phyloP scores from a whole-genome alignment of 768 basidiomycete species.

The Phylloporus sp. region DNA sequence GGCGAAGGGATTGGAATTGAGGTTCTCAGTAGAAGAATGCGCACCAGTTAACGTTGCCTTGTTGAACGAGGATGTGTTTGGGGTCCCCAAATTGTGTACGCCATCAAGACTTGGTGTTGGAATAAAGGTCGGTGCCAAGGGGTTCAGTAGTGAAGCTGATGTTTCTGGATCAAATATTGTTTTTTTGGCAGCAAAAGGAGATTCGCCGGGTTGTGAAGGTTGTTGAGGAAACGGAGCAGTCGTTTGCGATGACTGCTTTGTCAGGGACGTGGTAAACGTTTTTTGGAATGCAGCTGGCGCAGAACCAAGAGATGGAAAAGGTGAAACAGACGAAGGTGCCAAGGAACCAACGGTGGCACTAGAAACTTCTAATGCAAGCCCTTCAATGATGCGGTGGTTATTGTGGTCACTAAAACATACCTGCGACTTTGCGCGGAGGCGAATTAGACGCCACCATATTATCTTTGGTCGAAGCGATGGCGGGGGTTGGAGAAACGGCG shows the following conservation, averaged over 20 bases:
- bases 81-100: not conserved
- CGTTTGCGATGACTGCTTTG: not conserved
- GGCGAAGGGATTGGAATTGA: not conserved
- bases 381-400: not conserved
- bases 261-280: not conserved
- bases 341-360: not conserved
- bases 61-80: not conserved
- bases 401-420: constrained; percentile 7
- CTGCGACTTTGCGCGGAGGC: constrained; percentile 4
- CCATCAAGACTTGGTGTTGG: constrained; percentile 1
- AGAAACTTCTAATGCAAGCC: not conserved
- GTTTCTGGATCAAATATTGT: constrained; percentile 4
- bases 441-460: not conserved
- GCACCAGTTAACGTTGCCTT: not conserved
- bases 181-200: not conserved
- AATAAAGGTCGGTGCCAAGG: constrained; percentile 16
- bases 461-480: constrained; percentile 7
- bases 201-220: not conserved
- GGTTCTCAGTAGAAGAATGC: not conserved
- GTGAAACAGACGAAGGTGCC: not conserved
- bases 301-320: not conserved
- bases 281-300: not conserved
- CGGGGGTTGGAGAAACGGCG: constrained; percentile 1
- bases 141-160: constrained; percentile 14
- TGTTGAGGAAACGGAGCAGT: not conserved